Percentiles rank a stretch among this genome's conserved stretches.
Evolutionary conservation across 495 filamentous ascomycete genomes (phyloP).

Genomic region (Hypoxylon subgilvum): DNA sequence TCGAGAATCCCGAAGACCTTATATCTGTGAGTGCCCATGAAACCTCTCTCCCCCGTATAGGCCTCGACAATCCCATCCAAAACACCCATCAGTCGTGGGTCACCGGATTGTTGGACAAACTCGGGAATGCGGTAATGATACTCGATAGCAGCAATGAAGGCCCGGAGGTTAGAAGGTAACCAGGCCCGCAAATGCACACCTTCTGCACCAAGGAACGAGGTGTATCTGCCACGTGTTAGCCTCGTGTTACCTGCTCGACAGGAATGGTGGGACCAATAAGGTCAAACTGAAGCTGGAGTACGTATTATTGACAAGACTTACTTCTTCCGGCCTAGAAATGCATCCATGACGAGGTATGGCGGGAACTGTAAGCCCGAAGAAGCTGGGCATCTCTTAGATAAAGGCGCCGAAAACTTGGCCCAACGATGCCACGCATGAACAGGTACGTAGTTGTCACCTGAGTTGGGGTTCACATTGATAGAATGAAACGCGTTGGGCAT

Average conservation of each 20-base stretch:
- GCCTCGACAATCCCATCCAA: slow-evolving; percentile 57
- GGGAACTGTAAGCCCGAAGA: slow-evolving; percentile 58
- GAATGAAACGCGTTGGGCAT: slow-evolving; percentile 59
- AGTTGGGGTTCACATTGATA: slow-evolving; percentile 58
- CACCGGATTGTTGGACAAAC: slow-evolving; percentile 53
- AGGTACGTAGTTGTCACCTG: slow-evolving; percentile 54
- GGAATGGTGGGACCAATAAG: neutral
- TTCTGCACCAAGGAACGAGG: slow-evolving; percentile 56
- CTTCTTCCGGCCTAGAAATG: slow-evolving; percentile 56
- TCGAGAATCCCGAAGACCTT: slow-evolving; percentile 62
- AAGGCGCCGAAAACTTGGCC: slow-evolving; percentile 56
- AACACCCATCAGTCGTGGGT: slow-evolving; percentile 53
- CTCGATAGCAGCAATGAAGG: slow-evolving; percentile 60
- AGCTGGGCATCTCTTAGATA: slow-evolving; percentile 59
- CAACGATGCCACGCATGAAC: slow-evolving; percentile 52
- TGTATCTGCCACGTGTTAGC: slow-evolving; percentile 40
- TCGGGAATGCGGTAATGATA: slow-evolving; percentile 57
- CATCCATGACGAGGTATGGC: slow-evolving; percentile 59
- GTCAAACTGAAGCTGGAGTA: neutral
- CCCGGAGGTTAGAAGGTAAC: slow-evolving; percentile 56
- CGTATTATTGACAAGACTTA: slow-evolving; percentile 4
- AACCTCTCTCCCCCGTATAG: slow-evolving; percentile 57
- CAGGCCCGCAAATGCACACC: slow-evolving; percentile 57
- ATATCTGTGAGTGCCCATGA: slow-evolving; percentile 60
- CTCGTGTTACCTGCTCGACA: neutral